Percentiles rank a stretch among this genome's conserved stretches.
phyloP scores from a whole-genome alignment of 2,329 filamentous ascomycete species.

The Periconia sp. region DNA sequence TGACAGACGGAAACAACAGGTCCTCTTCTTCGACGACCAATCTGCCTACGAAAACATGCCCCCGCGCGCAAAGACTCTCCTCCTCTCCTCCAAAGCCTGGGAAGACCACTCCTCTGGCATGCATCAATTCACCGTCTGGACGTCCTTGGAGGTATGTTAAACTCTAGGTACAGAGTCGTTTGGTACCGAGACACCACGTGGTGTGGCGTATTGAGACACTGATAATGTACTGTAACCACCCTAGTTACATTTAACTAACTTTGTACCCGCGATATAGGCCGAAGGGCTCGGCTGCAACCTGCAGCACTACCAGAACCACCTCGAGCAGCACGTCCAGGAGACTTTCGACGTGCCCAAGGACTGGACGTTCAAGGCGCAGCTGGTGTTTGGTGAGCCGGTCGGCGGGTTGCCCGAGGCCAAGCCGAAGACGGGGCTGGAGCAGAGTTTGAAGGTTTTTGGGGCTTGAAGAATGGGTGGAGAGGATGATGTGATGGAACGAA shows the following conservation, averaged over 20 bases:
- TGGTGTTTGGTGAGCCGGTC: constrained; percentile 35
- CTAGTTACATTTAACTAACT: too few relatives aligned
- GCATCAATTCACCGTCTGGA: constrained; percentile 30
- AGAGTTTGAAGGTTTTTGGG: constrained; percentile 28
- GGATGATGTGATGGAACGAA: neutral
- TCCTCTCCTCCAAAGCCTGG: constrained; percentile 20
- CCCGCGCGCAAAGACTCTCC: constrained; percentile 16
- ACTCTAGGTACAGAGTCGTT: too few relatives aligned
- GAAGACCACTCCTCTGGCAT: constrained; percentile 26
- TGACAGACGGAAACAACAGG: constrained; percentile 2
- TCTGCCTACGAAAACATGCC: constrained; percentile 14
- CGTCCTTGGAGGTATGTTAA: constrained; percentile 26
- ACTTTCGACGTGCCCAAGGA: constrained; percentile 23
- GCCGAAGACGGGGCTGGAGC: constrained; percentile 30
- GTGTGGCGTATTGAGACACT: too few relatives aligned
- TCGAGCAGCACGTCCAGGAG: constrained; percentile 24
- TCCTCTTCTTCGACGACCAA: constrained; percentile 25
- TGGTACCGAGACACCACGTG: too few relatives aligned
- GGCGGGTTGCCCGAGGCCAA: constrained; percentile 28
- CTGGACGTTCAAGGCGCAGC: constrained; percentile 26
- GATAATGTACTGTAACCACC: too few relatives aligned
- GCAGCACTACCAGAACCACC: constrained; percentile 30
- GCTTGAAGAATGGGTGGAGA: neutral
- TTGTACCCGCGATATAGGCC: too few relatives aligned
- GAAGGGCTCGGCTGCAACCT: constrained; percentile 29